Evolutionary conservation across 2,329 filamentous ascomycete species (phyloP).

Genomic region (Pezicula neosporulosa): DNA sequence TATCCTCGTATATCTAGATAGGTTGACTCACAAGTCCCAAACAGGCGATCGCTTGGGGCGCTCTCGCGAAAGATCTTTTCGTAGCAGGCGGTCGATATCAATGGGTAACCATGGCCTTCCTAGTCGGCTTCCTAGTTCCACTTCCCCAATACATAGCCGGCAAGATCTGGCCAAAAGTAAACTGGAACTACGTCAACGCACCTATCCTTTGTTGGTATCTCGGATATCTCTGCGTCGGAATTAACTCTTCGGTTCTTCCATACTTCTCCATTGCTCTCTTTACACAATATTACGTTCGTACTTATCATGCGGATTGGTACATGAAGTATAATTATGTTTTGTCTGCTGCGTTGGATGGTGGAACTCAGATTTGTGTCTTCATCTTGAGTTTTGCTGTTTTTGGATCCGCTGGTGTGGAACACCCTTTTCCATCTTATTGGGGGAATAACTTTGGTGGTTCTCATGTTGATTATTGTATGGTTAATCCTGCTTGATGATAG

Average conservation of each 20-base stretch:
- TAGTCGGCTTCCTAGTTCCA: conserved; percentile 40
- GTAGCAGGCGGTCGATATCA: conserved; percentile 33
- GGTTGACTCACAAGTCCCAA: conserved; percentile 11
- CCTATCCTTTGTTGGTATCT: conserved; percentile 40
- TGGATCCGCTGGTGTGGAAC: conserved; percentile 18
- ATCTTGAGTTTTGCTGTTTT: conserved; percentile 36
- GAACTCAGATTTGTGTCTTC: conserved; percentile 34
- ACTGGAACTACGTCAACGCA: conserved; percentile 33
- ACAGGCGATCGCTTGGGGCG: conserved; percentile 31
- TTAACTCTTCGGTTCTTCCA: conserved; percentile 33
- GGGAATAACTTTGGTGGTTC: too few species aligned
- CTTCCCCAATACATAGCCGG: conserved; percentile 30
- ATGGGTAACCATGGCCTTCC: conserved; percentile 35
- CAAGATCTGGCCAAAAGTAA: conserved; percentile 19
- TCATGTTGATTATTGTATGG: too few species aligned
- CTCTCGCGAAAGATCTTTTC: conserved; percentile 38
- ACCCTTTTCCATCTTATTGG: too few species aligned
- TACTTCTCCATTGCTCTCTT: conserved; percentile 33
- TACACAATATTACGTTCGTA: conserved; percentile 34
- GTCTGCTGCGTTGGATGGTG: conserved; percentile 32
- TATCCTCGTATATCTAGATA: too few species aligned
- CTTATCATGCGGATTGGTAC: conserved; percentile 25
- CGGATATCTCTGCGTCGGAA: conserved; percentile 39
- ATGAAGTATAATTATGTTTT: conserved; percentile 36
- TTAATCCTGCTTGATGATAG: too few species aligned